phyloP scores from a whole-genome alignment of 2,329 filamentous ascomycete genomes.

The Ascochyta koolunga region DNA sequence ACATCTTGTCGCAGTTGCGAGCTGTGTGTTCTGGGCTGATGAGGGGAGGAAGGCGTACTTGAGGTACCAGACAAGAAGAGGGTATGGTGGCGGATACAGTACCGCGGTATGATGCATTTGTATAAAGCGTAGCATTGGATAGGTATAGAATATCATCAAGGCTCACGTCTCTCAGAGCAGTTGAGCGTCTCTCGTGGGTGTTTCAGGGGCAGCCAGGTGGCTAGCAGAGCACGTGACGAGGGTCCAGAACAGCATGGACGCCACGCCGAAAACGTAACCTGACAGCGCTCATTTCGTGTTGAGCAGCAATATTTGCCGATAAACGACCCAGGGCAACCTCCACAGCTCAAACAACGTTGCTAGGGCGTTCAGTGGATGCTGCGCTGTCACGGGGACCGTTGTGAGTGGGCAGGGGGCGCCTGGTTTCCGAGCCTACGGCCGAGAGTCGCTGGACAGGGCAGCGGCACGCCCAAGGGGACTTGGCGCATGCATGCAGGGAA shows the following conservation, averaged over 20 bases:
- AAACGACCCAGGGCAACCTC: slow-evolving; percentile 4
- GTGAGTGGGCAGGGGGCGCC: slow-evolving; percentile 7
- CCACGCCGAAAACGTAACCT: slow-evolving; percentile 13
- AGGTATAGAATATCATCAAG: slow-evolving; percentile 5
- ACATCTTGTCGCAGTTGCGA: slow-evolving; percentile 75
- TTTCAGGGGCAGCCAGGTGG: slow-evolving; percentile 4
- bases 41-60: slow-evolving; percentile 76
- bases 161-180: not conserved
- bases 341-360: slow-evolving; percentile 10
- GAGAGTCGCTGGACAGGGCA: slow-evolving; percentile 4
- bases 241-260: slow-evolving; percentile 9
- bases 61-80: slow-evolving; percentile 52
- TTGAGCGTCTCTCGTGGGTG: not conserved
- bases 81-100: slow-evolving; percentile 47
- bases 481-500: slow-evolving; percentile 16
- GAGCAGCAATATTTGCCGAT: slow-evolving; percentile 6
- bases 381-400: slow-evolving; percentile 13
- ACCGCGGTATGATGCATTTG: slow-evolving; percentile 43
- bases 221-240: slow-evolving; percentile 8
- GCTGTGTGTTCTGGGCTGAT: slow-evolving; percentile 93
- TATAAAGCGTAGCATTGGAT: slow-evolving; percentile 6
- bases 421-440: slow-evolving; percentile 3
- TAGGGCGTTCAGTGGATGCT: slow-evolving; percentile 10
- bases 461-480: slow-evolving; percentile 10
- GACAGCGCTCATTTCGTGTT: not conserved